Base-by-base conservation (phyloP, 1,139 yeast species). In the Hyphopichia fennica region DNA sequence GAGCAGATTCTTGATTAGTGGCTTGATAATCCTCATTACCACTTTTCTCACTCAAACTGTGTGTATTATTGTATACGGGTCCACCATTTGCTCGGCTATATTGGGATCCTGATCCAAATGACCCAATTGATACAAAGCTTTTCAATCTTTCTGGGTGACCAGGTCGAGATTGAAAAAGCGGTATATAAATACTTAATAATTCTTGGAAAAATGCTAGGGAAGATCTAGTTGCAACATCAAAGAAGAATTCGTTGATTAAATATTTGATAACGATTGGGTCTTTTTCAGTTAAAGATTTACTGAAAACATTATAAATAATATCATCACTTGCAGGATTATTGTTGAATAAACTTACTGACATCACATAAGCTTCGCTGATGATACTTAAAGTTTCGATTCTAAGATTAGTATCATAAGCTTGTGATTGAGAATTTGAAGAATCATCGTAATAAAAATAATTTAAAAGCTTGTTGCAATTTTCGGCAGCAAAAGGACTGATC, bases 401-500 rank as follows among this genome's bases (percentile, higher is more conserved):
- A 2, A 75, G 64, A 1, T 62, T 59, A 1, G 65, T 44, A 2
- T 62, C 55, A 3, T 41, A 16, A 11, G 37, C 9, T 9, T 27
- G 23, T 13, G 19, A n/a, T 17, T 17, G n/a, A n/a, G 63, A 56
- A 20, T 47, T 45, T 3, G 51, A 46, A 5, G 48, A 48, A 10
- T 35, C 16, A 19, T 62, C 63, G 34, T 58, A 60, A 53, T 70
- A 82, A 52, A 82, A 83, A 19, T 66, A 63, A 19, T 69, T 65
- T 19, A 82, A 58, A 3, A 83, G 46, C n/a, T 61, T 63, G 18
- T 62, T 58, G 37, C 79, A 65, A 50, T 79, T 78, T 2, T 65
- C 69, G 37, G 63, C 62, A 87, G 90, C 84, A 16, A 70, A 60
- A 0, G 77, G 69, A 35, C 73, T 63, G n/a, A 81, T 55, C 7